Percentiles rank a stretch among this genome's conserved stretches.
These are phyloP conservation scores for Ganoderma boninense DNA, from an alignment of 1,284 basidiomycete species.

Conservation along the genomic window DNA sequence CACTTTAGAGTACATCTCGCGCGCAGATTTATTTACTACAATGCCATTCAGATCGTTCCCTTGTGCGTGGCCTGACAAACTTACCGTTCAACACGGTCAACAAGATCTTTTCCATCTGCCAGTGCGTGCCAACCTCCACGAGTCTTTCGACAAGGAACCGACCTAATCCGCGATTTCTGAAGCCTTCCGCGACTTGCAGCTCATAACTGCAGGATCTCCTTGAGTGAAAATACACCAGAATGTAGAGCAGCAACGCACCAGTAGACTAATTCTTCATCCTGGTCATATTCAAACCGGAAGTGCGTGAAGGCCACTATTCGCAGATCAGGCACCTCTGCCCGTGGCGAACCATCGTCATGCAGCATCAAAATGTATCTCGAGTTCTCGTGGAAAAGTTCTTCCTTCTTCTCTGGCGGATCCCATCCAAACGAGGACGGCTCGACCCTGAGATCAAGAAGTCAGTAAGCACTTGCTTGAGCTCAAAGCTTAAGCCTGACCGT, in stretches of 20 bases:
- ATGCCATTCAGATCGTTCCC: neutral
- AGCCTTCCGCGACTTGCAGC: constrained; percentile 59
- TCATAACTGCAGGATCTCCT: constrained; percentile 64
- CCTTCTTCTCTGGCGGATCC: constrained; percentile 61
- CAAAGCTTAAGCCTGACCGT: neutral
- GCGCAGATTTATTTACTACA: constrained; percentile 62
- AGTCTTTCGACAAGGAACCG: constrained; percentile 58
- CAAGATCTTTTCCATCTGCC: constrained; percentile 71
- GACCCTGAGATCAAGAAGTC: constrained; percentile 6
- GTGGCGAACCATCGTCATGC: neutral
- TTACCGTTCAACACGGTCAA: constrained; percentile 78
- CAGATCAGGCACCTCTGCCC: constrained; percentile 21
- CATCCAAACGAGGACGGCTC: constrained; percentile 70
- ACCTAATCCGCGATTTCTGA: constrained; percentile 65
- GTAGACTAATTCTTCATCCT: constrained; percentile 65
- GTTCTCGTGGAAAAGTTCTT: constrained; percentile 65
- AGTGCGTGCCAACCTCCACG: constrained; percentile 56
- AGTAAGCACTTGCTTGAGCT: neutral
- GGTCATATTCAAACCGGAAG: constrained; percentile 79
- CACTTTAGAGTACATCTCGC: constrained; percentile 61
- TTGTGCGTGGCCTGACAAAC: neutral
- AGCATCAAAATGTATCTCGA: constrained; percentile 68
- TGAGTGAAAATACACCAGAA: neutral
- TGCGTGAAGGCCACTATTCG: constrained; percentile 60
- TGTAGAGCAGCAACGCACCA: constrained; percentile 54